phyloP scores from a whole-genome alignment of 2,329 filamentous ascomycete species.

The Arachnomyces sp. region DNA sequence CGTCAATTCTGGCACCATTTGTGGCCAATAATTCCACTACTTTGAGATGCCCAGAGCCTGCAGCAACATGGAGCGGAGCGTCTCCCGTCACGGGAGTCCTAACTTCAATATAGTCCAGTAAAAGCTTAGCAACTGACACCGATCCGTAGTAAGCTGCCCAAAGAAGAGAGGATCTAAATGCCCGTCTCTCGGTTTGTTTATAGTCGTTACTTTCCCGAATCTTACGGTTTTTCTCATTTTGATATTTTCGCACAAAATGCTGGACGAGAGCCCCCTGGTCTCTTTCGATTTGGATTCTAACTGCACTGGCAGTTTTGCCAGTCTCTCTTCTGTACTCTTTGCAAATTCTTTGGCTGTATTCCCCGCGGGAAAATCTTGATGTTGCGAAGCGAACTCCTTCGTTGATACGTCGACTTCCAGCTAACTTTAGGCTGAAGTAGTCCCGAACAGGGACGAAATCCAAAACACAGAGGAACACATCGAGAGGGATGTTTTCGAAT shows the following conservation, averaged over 20 bases:
- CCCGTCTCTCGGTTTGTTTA: no score
- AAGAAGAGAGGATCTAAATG: no score
- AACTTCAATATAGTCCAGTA: no score
- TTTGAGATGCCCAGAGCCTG: no score
- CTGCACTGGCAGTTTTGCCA: background rate
- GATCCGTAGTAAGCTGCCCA: no score
- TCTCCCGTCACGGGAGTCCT: no score
- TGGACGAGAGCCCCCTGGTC: conserved; percentile 4
- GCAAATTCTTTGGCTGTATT: conserved; percentile 3
- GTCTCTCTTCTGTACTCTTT: background rate
- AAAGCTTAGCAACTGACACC: no score
- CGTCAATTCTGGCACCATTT: no score
- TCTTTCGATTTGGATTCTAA: conserved; percentile 7
- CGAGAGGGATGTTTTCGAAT: background rate
- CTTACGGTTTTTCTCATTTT: background rate
- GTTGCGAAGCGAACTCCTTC: conserved; percentile 3
- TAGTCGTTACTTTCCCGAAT: no score
- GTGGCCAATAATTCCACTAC: no score
- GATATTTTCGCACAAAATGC: conserved; percentile 3
- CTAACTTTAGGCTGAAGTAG: conserved; percentile 5
- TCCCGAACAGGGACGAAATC: conserved; percentile 5
- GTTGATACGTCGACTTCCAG: conserved; percentile 6
- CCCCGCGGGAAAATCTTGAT: background rate
- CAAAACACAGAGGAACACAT: conserved; percentile 1
- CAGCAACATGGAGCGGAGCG: no score